Evolutionary conservation across 495 filamentous ascomycete species (phyloP), one percentile per base, ranked within the genome.

Genomic region (Tuber indicum): DNA sequence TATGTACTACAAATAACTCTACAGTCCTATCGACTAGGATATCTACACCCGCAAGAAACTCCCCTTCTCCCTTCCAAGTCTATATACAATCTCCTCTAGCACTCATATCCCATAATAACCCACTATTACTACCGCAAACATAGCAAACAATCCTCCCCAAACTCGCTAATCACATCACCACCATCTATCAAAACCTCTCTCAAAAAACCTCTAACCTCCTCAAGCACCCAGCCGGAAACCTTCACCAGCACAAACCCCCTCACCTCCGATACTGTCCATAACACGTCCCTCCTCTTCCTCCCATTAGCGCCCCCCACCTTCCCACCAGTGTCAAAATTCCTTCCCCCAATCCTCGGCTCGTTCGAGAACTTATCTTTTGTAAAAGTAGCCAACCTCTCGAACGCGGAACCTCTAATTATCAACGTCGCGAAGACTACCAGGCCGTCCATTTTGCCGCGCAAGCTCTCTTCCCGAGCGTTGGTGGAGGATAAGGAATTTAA

Each of bases 191-290:
- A 81, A 79, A 92, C 85, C 8, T 82, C 84, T 26, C 86, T 86
- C 71, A 92, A 81, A 90, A 91, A 93, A 62, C 85, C 83, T 77
- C 87, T 88, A 49, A 89, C 90, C 2, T 89, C 88, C 75, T 92
- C 90, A 47, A 91, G 87, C 70, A 88, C 88, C 77, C 82, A 84
- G 2, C 90, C 91, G 6, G 88, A 88, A 83, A 98, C 96, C 85
- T 98, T 99, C 41, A 98, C 91, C 36, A 98, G 87, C 14, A 94
- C 90, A 79, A 93, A 97, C 2, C 93, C 93, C 12, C 94, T 88
- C 43, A 97, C 90, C 47, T 87, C 88, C 39, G 94, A 92, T 23
- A 93, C 94, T 36, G 94, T 97, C 93, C 94, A 99, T 0, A 96
- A 95, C 83, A 72, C 88, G 87, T 74, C 89, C 86, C 36, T 85